Base-by-base conservation (phyloP, 768 basidiomycete genomes). In the Kwoniella shandongensis region DNA sequence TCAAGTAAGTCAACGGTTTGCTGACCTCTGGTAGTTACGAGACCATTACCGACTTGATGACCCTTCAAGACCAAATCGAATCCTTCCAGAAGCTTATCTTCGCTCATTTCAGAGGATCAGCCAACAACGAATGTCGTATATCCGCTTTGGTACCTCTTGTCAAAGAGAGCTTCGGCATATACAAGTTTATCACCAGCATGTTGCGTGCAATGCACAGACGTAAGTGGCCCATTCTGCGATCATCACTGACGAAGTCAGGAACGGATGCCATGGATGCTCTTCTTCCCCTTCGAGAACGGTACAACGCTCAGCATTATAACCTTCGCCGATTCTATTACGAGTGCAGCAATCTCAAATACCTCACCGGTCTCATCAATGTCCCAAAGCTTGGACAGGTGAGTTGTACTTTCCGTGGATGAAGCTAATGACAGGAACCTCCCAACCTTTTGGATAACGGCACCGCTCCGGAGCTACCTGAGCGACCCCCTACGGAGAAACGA, bases 131-230 rank as follows among this genome's bases (percentile, higher is more conserved):
- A 78, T 96, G 93, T 76, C 87, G 93, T 26, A 99, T 99, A 59
- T 94, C 93, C 30, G 81, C 96, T 1, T 80, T 99, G 45, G 96
- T 99, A 1, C 94, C 96, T 22, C 82, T 97, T 12, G 96, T 99
- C 52, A 99, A 99, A 78, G 96, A 99, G 78, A 94, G 91, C 67
- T 99, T 93, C 86, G 94, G 94, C 35, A 99, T 99, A 56, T 99
- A 99, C 78, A 84, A 91, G 44, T 99, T 98, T 79, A 93, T 98
- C 73, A 98, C 94, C 10, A 93, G 90, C 79, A 99, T 99, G 96
- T 80, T 98, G 74, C 83, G 96, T 23, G 96, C 96, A 1, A 89
- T 99, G 88, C 89, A 94, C 73, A 81, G 96, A 79, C 81, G 94
- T 94, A 71, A 74, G 84, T 79, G 23, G 11, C 17, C 15, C 4